Conservation (phyloP, 345 rosid genomes). For the Eucalyptus erythrocorys region DNA sequence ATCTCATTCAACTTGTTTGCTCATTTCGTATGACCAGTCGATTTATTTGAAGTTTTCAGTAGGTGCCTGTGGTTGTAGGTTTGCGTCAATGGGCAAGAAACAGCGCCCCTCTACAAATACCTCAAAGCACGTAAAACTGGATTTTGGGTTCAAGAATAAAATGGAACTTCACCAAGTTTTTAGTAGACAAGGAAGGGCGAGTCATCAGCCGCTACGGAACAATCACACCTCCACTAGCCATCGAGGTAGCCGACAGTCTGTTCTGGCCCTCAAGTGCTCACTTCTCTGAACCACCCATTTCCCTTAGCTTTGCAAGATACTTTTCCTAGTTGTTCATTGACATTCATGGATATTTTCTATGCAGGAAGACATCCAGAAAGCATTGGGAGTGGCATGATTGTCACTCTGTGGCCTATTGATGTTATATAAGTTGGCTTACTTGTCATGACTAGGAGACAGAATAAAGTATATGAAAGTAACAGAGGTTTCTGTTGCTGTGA, state of each 20-base stretch:
- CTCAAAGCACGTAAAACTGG: constrained; percentile 59
- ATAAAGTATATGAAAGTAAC: neutral
- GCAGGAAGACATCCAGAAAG: constrained; percentile 65
- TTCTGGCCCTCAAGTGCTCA: neutral
- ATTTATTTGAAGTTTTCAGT: neutral
- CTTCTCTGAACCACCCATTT: neutral
- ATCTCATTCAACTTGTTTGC: neutral
- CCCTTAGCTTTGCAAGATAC: neutral
- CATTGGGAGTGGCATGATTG: constrained; percentile 19
- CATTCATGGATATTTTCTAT: neutral
- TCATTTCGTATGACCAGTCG: neutral
- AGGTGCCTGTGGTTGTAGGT: constrained; percentile 17
- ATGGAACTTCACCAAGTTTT: constrained; percentile 94
- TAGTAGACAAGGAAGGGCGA: constrained; percentile 58
- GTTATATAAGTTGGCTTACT: neutral
- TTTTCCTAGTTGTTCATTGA: neutral
- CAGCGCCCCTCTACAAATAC: constrained; percentile 71
- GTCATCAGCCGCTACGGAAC: constrained; percentile 61
- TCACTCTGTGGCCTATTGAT: neutral
- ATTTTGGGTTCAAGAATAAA: constrained; percentile 58
- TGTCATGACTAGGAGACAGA: neutral
- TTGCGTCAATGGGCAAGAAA: constrained; percentile 57
- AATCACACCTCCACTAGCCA: constrained; percentile 43
- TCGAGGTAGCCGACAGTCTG: constrained; percentile 37
- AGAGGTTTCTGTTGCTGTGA: neutral